These are phyloP conservation scores for Mycena venus DNA, from an alignment of 768 basidiomycete genomes.

Conservation along the genomic window DNA sequence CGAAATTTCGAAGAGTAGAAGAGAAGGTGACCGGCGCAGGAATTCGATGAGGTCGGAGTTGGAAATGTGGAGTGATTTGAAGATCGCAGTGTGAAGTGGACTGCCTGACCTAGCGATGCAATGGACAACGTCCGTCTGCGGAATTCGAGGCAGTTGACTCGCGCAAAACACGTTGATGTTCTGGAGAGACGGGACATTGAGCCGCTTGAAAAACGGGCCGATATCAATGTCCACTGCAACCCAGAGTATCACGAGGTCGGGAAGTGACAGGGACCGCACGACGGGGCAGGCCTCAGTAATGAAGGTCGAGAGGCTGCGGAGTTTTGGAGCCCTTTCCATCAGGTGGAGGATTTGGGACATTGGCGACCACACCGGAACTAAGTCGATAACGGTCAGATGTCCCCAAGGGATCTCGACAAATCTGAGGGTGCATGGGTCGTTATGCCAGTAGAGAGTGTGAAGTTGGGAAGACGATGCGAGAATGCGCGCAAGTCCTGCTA, in stretches of 20 bases:
- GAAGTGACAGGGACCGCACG: neutral
- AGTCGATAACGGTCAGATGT: conserved; percentile 22
- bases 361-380: conserved; percentile 19
- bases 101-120: conserved; percentile 12
- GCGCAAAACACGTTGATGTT: conserved; percentile 24
- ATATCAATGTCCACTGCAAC: conserved; percentile 17
- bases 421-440: neutral
- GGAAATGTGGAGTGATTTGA: conserved; percentile 19
- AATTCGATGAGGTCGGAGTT: conserved; percentile 19
- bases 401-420: conserved; percentile 12
- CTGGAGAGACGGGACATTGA: conserved; percentile 11
- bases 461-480: conserved; percentile 11
- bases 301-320: conserved; percentile 17
- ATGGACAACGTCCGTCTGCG: conserved; percentile 3
- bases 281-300: neutral
- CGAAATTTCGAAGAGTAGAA: conserved; percentile 19
- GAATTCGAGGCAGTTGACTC: neutral
- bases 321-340: conserved; percentile 22
- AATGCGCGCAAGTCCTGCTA: conserved; percentile 14
- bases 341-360: conserved; percentile 17
- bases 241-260: conserved; percentile 24
- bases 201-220: conserved; percentile 16
- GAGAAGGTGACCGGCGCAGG: conserved; percentile 14
- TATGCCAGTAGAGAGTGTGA: conserved; percentile 24
- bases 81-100: neutral